Evolutionary conservation across 441 rosid species (phyloP).

Genomic region (Sinapis alba): DNA sequence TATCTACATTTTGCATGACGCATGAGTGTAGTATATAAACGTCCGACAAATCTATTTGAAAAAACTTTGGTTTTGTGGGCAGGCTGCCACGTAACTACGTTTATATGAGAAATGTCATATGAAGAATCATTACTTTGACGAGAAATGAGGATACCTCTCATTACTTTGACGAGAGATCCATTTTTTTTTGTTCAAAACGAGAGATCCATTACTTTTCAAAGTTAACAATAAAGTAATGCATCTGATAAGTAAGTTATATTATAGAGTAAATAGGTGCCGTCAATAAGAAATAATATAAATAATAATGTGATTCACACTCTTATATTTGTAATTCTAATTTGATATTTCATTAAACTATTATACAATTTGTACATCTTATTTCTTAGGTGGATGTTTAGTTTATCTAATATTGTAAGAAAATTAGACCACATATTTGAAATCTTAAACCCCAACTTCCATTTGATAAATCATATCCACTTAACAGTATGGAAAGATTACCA

Average conservation of each 20-base stretch:
- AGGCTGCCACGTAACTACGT: not conserved
- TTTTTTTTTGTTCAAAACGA: not conserved
- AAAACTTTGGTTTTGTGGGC: not conserved
- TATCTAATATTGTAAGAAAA: not conserved
- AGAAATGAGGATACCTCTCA: not conserved
- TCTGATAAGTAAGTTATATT: not conserved
- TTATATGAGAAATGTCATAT: not conserved
- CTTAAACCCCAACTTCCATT: not conserved
- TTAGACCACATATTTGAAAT: not conserved
- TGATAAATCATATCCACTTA: not conserved
- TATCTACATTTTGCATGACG: slow-evolving; percentile 4
- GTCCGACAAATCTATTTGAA: not conserved
- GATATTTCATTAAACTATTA: not conserved
- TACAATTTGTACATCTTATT: not conserved
- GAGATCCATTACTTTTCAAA: not conserved
- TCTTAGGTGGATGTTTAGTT: not conserved
- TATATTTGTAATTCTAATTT: not conserved
- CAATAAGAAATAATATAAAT: not conserved
- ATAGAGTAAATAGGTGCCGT: not conserved
- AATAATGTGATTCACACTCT: not conserved
- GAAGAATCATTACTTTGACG: not conserved
- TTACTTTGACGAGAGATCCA: not conserved
- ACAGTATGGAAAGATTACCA: not conserved
- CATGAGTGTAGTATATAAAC: not conserved
- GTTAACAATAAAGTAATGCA: not conserved